Conservation (phyloP, 106 monocot species). For the Triglochin maritima region DNA sequence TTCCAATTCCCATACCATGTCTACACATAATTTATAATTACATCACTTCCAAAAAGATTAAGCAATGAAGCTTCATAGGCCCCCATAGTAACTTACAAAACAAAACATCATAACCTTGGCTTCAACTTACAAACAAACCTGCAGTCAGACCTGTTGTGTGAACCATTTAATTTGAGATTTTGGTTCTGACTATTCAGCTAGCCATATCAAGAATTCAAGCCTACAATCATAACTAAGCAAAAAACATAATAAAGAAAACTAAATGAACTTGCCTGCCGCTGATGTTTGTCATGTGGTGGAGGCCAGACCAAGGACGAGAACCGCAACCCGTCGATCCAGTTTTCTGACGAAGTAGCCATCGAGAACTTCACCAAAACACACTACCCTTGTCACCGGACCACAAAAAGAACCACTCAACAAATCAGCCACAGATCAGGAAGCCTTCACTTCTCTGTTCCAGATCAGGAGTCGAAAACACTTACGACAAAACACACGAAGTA, state of each 20-base stretch:
- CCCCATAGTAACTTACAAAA: no score
- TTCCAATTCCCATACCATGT: no score
- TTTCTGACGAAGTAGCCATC: not conserved
- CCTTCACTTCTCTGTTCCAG: not conserved
- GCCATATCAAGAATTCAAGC: not conserved
- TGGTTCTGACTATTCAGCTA: not conserved
- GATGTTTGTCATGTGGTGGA: constrained; percentile 59
- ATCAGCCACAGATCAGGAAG: not conserved
- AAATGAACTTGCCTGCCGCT: constrained; percentile 45
- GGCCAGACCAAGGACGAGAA: constrained; percentile 76
- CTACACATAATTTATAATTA: no score
- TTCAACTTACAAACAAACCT: no score
- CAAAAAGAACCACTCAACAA: not conserved
- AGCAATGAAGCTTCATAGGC: no score
- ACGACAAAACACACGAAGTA: not conserved
- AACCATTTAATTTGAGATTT: no score
- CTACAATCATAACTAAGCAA: not conserved
- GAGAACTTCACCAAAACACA: not conserved
- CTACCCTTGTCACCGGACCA: not conserved
- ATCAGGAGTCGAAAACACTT: not conserved
- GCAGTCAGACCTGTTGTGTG: no score
- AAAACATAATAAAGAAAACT: not conserved
- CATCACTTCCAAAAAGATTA: no score
- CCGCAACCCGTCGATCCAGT: constrained; percentile 60
- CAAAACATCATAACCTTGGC: no score